Evolutionary conservation across 176 grass and related monocot species (phyloP), one percentile per base, ranked within the genome.

Genomic region (Cenchrus fungigraminus): DNA sequence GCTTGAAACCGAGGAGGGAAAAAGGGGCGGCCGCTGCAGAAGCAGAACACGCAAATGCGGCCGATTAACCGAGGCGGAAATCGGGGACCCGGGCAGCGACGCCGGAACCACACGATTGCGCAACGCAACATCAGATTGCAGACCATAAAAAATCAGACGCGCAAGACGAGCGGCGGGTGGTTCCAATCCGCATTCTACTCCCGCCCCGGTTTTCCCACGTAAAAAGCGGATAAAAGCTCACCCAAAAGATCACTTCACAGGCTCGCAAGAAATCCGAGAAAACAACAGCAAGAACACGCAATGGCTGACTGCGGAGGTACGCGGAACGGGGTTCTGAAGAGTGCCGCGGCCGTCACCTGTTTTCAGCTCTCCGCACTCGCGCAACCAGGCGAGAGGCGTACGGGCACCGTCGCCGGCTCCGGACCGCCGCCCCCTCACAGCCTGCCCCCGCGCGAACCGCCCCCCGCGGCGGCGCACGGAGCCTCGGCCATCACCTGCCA

Each of bases 21-120:
- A 82, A 51, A 1, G 19, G 61, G 15, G 83, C 65, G 10, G 87
- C 78, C 14, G 52, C 82, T 6, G 84, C 79, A 53, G 74, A 79
- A 86, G 70, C 72, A 76, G 80, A 92, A 50, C 77, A 84, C 68
- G 79, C 83, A 94, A 90, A 91, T 89, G 90, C 44, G 9, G 45
- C 68, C 66, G 60, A 82, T 14, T 28, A 64, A 5, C 68, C 86
- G 65, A 55, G n/a, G 63, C 40, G 51, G 61, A 32, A 65, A 74
- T 44, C 49, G 49, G 32, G 17, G 34, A 32, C 37, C 12, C 8
- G 40, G 76, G 5, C 19, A 56, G 34, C 61, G 32, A 76, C 50
- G 49, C 71, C 25, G 37, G 37, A 40, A 40, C 37, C 37, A 40
- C 37, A 4, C 37, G 37, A 40, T 40, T 40, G 37, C 37, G 37